A percentile compares a stretch with the other conserved stretches of the same genome.
Conservation (phyloP, 805 yeast genomes). For the Barnettozyma salicaria region DNA sequence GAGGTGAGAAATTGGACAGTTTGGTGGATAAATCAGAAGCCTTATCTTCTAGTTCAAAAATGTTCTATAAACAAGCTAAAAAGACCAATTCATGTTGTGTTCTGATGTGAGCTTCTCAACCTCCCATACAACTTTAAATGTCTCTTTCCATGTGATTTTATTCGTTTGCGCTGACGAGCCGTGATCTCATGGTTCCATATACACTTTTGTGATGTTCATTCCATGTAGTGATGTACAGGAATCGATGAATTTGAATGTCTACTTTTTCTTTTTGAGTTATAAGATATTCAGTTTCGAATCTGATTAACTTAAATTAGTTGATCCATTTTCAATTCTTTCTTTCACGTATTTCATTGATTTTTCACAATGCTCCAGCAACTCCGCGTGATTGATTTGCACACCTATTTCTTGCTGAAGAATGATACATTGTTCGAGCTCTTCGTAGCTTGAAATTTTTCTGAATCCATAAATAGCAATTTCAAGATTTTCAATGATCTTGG, state of each 20-base stretch:
- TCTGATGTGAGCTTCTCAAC: slow-evolving; percentile 46
- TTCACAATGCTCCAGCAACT: slow-evolving; percentile 26
- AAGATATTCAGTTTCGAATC: no score
- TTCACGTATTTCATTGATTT: slow-evolving; percentile 7
- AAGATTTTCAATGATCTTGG: slow-evolving; percentile 33
- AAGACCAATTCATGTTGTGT: slow-evolving; percentile 88
- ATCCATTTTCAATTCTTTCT: slow-evolving; percentile 10
- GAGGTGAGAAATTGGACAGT: slow-evolving; percentile 94
- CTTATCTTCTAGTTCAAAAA: slow-evolving; percentile 76
- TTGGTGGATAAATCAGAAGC: slow-evolving; percentile 95
- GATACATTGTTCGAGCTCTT: slow-evolving; percentile 36
- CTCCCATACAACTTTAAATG: not conserved
- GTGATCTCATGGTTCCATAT: no score
- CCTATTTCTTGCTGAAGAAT: slow-evolving; percentile 36
- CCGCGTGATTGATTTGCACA: slow-evolving; percentile 25
- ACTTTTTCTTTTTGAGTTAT: no score
- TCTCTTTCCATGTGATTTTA: not conserved
- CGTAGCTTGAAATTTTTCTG: slow-evolving; percentile 33
- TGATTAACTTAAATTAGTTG: slow-evolving; percentile 1
- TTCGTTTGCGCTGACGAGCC: not conserved
- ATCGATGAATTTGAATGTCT: no score
- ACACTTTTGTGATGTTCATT: no score
- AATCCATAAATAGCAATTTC: slow-evolving; percentile 41
- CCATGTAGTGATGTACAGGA: no score
- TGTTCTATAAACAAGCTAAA: slow-evolving; percentile 96